Evolutionary conservation across 2,329 filamentous ascomycete species (phyloP).

Genomic region (Talaromyces funiculosus): DNA sequence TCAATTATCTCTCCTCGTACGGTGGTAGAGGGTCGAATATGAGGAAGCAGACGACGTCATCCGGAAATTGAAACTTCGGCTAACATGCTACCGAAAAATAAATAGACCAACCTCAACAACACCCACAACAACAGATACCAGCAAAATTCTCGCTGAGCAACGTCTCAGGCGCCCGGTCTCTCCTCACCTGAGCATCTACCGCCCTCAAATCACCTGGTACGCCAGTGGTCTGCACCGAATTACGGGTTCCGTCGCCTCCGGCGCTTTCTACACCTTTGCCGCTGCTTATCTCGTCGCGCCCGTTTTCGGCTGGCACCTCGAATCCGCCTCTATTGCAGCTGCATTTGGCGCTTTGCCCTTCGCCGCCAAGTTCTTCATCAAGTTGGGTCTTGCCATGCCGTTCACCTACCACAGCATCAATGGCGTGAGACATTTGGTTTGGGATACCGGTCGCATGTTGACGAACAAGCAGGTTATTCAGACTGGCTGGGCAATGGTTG

Average conservation of each 20-base stretch:
- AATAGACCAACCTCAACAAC: constrained; percentile 27
- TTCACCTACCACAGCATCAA: constrained; percentile 66
- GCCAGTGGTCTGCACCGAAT: constrained; percentile 71
- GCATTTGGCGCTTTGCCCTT: constrained; percentile 59
- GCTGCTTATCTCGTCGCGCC: constrained; percentile 76
- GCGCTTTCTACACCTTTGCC: constrained; percentile 72
- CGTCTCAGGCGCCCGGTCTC: constrained; percentile 74
- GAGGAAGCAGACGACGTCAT: background rate
- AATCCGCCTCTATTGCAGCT: constrained; percentile 58
- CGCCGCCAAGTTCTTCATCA: constrained; percentile 54
- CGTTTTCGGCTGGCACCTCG: constrained; percentile 64
- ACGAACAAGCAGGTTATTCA: constrained; percentile 59
- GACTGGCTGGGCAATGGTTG: constrained; percentile 61
- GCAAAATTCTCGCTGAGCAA: constrained; percentile 68
- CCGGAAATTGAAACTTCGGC: constrained; percentile 16
- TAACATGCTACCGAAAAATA: constrained; percentile 7
- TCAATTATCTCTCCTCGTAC: background rate
- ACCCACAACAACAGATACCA: constrained; percentile 29
- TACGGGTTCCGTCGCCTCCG: constrained; percentile 69
- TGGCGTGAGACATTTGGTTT: constrained; percentile 65
- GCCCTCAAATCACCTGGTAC: constrained; percentile 79
- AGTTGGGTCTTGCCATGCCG: constrained; percentile 55
- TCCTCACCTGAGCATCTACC: constrained; percentile 83
- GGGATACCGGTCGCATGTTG: constrained; percentile 61
- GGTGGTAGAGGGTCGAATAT: background rate